Percentiles rank a stretch among this genome's conserved stretches.
phyloP scores from a whole-genome alignment of 352 stramenopile species.

The Phytophthora pistaciae region DNA sequence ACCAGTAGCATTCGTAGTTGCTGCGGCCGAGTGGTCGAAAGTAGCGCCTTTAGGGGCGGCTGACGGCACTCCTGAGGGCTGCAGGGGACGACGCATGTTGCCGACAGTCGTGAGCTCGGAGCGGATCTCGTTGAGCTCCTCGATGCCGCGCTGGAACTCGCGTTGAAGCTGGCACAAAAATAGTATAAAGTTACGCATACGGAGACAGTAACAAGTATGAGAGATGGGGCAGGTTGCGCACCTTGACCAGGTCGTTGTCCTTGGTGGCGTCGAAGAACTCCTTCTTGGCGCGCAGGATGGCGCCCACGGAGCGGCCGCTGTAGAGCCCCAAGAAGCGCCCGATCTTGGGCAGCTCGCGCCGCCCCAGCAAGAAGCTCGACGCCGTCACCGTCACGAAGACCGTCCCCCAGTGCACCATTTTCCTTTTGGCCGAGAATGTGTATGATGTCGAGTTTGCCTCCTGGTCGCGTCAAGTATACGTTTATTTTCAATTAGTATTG shows the following conservation, averaged over 20 bases:
- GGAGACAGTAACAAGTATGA: not conserved
- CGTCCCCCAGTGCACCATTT: conserved; percentile 77
- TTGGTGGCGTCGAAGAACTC: conserved; percentile 88
- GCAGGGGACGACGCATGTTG: conserved; percentile 63
- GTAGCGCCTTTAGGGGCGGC: conserved; percentile 3
- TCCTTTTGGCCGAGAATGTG: too few relatives aligned
- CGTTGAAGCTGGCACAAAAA: conserved; percentile 57
- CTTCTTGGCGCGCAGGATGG: conserved; percentile 81
- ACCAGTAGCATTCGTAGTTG: not conserved
- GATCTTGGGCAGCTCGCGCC: conserved; percentile 79
- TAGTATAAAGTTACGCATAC: not conserved
- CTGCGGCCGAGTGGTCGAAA: conserved; percentile 13
- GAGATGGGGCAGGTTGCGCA: not conserved
- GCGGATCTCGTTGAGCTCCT: conserved; percentile 85
- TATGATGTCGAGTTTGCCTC: too few relatives aligned
- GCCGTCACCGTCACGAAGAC: conserved; percentile 76
- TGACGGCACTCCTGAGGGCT: conserved; percentile 39
- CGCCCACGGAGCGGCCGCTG: conserved; percentile 68
- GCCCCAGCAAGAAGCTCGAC: conserved; percentile 70
- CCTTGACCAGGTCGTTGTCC: conserved; percentile 83
- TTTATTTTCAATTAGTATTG: too few relatives aligned
- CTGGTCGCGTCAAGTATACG: too few relatives aligned
- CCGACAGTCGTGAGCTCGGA: conserved; percentile 77
- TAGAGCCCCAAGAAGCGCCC: conserved; percentile 68
- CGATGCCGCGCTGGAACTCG: conserved; percentile 80